phyloP scores from a whole-genome alignment of 139 green algal species.

The Chlamydomonas incerta region DNA sequence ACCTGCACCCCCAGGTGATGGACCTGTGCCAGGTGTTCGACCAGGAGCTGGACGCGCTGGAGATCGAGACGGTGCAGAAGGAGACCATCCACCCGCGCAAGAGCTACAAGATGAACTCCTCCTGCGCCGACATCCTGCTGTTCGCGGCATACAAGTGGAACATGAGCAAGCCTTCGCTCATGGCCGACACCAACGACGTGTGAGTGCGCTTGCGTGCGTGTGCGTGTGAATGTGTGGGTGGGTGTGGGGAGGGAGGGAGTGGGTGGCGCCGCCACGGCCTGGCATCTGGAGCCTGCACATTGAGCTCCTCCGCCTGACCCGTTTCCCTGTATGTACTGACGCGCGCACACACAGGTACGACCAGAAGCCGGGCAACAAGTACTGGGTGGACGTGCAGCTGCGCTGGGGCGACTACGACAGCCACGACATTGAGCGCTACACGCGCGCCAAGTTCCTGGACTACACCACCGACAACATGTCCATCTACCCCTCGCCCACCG shows the following conservation, averaged over 20 bases:
- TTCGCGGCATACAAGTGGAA: slow-evolving; percentile 98
- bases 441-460: slow-evolving; percentile 99
- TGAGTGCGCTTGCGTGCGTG: too few species aligned
- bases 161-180: slow-evolving; percentile 94
- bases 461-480: slow-evolving; percentile 99
- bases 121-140: slow-evolving; percentile 96
- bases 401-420: slow-evolving; percentile 98
- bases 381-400: slow-evolving; percentile 97
- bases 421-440: slow-evolving; percentile 99
- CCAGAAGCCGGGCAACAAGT: slow-evolving; percentile 99
- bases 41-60: slow-evolving; percentile 98
- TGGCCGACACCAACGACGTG: slow-evolving; percentile 95
- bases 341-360: slow-evolving; percentile 50
- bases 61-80: slow-evolving; percentile 99
- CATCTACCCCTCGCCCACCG: slow-evolving; percentile 97
- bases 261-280: too few species aligned
- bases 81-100: slow-evolving; percentile 99
- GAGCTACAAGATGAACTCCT: slow-evolving; percentile 99
- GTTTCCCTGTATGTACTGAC: background rate
- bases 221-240: too few species aligned
- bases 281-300: too few species aligned
- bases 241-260: too few species aligned
- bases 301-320: too few species aligned
- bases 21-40: slow-evolving; percentile 66
- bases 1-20: slow-evolving; percentile 43